phyloP scores from a whole-genome alignment of 306 rosid genomes.

The Alnus rubra region DNA sequence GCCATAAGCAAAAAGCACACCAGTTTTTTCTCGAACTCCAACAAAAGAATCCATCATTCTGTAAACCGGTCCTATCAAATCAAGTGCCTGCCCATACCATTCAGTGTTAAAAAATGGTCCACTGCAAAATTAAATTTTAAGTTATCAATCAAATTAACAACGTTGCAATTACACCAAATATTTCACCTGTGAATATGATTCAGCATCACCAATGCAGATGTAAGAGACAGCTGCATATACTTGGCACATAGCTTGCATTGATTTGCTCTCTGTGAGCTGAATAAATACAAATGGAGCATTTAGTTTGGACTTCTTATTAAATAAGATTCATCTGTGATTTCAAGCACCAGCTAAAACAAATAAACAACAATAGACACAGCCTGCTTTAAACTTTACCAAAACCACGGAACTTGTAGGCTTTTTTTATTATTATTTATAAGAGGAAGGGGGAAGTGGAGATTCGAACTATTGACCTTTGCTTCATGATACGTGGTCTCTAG shows the following conservation, averaged over 20 bases:
- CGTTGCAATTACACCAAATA: conserved; percentile 12
- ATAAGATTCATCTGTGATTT: conserved; percentile 12
- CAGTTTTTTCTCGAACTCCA: conserved; percentile 97
- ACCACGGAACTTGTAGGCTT: conserved; percentile 22
- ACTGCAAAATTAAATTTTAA: conserved; percentile 10
- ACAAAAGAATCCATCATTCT: conserved; percentile 92
- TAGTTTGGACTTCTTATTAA: conserved; percentile 33
- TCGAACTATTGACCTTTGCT: too few relatives aligned
- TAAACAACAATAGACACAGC: conserved; percentile 19
- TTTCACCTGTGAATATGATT: conserved; percentile 83
- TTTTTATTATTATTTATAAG: too few relatives aligned
- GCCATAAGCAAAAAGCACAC: conserved; percentile 89
- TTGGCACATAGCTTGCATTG: conserved; percentile 91
- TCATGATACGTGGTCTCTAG: too few relatives aligned
- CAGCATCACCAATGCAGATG: conserved; percentile 94
- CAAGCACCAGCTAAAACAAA: conserved; percentile 13
- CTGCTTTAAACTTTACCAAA: conserved; percentile 24
- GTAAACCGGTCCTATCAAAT: conserved; percentile 87
- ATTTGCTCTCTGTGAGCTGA: conserved; percentile 91
- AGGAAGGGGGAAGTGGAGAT: too few relatives aligned
- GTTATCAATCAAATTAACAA: conserved; percentile 20
- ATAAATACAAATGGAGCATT: conserved; percentile 24
- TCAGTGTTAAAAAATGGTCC: conserved; percentile 25
- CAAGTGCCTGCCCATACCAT: conserved; percentile 80
- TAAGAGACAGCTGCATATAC: conserved; percentile 93